These are phyloP conservation scores for Colletotrichum trifolii DNA, from an alignment of 2,329 filamentous ascomycete species.

Conservation along the genomic window DNA sequence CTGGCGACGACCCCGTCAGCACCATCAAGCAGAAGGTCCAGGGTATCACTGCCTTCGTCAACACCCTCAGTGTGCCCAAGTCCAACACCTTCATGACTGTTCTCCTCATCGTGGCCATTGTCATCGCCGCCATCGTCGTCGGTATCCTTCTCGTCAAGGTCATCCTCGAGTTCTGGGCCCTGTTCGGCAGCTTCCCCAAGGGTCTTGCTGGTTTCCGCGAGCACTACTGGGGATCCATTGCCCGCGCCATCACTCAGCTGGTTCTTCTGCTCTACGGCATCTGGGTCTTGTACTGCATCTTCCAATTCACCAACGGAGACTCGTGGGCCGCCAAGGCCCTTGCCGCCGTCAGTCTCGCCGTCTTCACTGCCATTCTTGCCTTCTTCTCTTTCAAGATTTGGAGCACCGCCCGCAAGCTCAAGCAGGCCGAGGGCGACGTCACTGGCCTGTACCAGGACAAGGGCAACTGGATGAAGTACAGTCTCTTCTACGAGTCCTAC, in stretches of 20 bases:
- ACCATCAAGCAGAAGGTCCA: slow-evolving; percentile 63
- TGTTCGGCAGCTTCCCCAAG: slow-evolving; percentile 89
- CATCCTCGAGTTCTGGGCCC: slow-evolving; percentile 88
- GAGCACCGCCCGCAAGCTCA: slow-evolving; percentile 77
- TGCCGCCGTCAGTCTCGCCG: slow-evolving; percentile 80
- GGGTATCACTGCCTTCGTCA: slow-evolving; percentile 85
- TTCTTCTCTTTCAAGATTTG: slow-evolving; percentile 91
- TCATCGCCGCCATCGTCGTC: slow-evolving; percentile 85
- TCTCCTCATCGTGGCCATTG: slow-evolving; percentile 86
- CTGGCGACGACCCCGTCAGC: slow-evolving; percentile 31
- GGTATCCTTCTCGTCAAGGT: slow-evolving; percentile 91
- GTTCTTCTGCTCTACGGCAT: slow-evolving; percentile 93
- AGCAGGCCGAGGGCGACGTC: slow-evolving; percentile 78
- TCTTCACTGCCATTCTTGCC: slow-evolving; percentile 84
- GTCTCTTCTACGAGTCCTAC: slow-evolving; percentile 96
- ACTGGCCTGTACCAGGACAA: slow-evolving; percentile 86
- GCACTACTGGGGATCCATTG: slow-evolving; percentile 95
- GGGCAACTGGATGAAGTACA: slow-evolving; percentile 92
- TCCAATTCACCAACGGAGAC: slow-evolving; percentile 92
- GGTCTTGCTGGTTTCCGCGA: slow-evolving; percentile 86
- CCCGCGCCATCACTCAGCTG: slow-evolving; percentile 87
- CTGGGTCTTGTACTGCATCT: slow-evolving; percentile 96
- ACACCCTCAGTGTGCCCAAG: slow-evolving; percentile 85
- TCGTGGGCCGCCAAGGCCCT: slow-evolving; percentile 92
- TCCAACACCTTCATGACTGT: slow-evolving; percentile 98